phyloP scores from a whole-genome alignment of 2,329 filamentous ascomycete species.

The Calycina herbarum region DNA sequence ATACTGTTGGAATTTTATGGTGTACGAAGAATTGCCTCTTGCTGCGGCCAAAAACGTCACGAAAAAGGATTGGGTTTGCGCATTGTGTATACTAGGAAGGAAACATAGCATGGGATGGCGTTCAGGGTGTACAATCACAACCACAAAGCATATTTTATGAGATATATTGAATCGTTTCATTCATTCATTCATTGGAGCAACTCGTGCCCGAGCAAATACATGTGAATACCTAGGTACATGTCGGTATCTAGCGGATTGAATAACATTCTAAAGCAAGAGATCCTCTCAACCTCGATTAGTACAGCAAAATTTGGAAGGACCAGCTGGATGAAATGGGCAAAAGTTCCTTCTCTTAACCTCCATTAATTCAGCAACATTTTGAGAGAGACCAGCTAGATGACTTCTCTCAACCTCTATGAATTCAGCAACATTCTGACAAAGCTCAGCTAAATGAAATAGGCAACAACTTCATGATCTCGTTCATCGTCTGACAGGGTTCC shows the following conservation, averaged over 20 bases:
- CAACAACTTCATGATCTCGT: background rate
- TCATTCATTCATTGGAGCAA: background rate
- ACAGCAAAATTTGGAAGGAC: too few relatives aligned
- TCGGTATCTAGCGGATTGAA: too few relatives aligned
- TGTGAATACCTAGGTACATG: background rate
- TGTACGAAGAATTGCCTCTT: background rate
- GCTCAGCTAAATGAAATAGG: background rate
- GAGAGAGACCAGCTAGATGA: too few relatives aligned
- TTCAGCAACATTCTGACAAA: background rate
- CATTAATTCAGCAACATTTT: too few relatives aligned
- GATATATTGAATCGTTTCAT: background rate
- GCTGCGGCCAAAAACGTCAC: background rate
- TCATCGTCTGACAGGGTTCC: background rate
- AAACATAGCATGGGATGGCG: conserved; percentile 10
- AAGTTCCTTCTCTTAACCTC: background rate
- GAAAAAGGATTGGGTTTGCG: background rate
- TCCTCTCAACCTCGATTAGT: too few relatives aligned
- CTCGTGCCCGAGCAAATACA: background rate
- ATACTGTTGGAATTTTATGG: background rate
- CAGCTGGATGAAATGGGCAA: too few relatives aligned
- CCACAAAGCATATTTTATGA: background rate
- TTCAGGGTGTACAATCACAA: conserved; percentile 3
- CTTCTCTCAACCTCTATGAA: background rate
- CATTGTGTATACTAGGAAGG: conserved; percentile 4
- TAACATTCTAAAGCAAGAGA: too few relatives aligned